These are phyloP conservation scores for Trypanosoma rangeli DNA, from an alignment of 208 protist genomes.

Conservation along the genomic window DNA sequence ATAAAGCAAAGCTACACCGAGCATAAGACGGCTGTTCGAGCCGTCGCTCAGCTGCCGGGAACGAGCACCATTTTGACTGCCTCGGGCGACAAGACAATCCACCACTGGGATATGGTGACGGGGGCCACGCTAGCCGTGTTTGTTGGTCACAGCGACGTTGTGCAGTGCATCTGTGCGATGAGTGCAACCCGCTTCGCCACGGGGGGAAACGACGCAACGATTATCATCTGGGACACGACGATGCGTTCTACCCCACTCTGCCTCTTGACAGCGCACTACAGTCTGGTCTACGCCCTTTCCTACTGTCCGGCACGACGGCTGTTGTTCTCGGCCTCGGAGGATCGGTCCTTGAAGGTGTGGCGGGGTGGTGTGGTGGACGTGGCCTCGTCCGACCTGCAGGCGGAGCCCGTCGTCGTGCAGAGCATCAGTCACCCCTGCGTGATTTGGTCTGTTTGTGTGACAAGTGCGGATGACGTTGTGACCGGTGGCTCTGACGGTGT, in stretches of 20 bases:
- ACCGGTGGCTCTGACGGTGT: slow-evolving; percentile 86
- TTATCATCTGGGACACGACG: slow-evolving; percentile 50
- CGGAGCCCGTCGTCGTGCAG: slow-evolving; percentile 49
- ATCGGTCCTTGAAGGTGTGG: slow-evolving; percentile 87
- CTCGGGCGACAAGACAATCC: slow-evolving; percentile 83
- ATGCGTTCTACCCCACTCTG: slow-evolving; percentile 1
- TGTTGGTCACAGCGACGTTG: slow-evolving; percentile 57
- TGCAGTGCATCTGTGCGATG: slow-evolving; percentile 65
- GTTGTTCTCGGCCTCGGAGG: slow-evolving; percentile 85
- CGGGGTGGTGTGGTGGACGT: neutral
- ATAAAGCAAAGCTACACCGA: slow-evolving; percentile 51
- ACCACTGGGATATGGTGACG: slow-evolving; percentile 64
- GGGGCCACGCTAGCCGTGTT: slow-evolving; percentile 50
- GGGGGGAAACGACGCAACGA: slow-evolving; percentile 59
- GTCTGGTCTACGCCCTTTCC: slow-evolving; percentile 66
- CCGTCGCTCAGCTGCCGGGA: slow-evolving; percentile 54
- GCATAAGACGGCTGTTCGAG: slow-evolving; percentile 64
- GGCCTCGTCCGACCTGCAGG: neutral
- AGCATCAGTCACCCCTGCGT: slow-evolving; percentile 83
- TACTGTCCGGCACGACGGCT: slow-evolving; percentile 44
- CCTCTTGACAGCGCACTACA: slow-evolving; percentile 54
- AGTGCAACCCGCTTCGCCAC: slow-evolving; percentile 53
- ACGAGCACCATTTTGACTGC: slow-evolving; percentile 50
- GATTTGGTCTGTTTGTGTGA: slow-evolving; percentile 86
- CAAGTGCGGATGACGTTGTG: slow-evolving; percentile 60